Conservation (phyloP, 208 protist species). For the Trypanosoma melophagium region DNA sequence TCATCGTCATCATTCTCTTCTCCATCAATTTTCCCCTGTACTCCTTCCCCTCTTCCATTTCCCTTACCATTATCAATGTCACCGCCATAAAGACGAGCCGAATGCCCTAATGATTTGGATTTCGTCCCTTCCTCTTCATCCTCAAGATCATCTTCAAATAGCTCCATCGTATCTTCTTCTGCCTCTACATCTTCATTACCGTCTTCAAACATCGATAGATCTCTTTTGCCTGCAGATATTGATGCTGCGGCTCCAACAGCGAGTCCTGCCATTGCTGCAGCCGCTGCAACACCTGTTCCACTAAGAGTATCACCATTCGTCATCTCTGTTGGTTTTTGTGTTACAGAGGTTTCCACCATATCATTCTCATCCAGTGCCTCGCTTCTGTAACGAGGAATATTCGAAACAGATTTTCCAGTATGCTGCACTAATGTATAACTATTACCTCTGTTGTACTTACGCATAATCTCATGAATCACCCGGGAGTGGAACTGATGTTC, state of each 20-base stretch:
- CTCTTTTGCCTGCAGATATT: not conserved
- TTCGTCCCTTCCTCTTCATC: slow-evolving; percentile 4
- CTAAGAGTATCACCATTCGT: slow-evolving; percentile 12
- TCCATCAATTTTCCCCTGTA: not conserved
- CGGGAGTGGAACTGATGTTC: slow-evolving; percentile 56
- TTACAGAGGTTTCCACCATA: not conserved
- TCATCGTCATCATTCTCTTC: slow-evolving; percentile 16
- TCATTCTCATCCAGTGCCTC: slow-evolving; percentile 5
- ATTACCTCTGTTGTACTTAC: slow-evolving; percentile 2
- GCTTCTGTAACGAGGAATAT: slow-evolving; percentile 17
- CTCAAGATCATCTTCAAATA: slow-evolving; percentile 1
- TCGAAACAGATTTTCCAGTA: not conserved
- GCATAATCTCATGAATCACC: slow-evolving; percentile 29
- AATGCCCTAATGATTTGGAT: no score
- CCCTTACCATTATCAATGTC: slow-evolving; percentile 20
- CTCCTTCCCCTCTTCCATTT: slow-evolving; percentile 1
- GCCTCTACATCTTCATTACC: not conserved
- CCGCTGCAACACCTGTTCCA: slow-evolving; percentile 18
- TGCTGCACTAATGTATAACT: not conserved
- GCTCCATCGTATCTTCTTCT: not conserved
- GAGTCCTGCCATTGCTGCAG: not conserved
- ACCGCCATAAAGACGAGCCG: not conserved
- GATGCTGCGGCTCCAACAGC: slow-evolving; percentile 1
- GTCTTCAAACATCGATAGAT: not conserved
- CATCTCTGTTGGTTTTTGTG: not conserved